Conservation (phyloP, 352 stramenopile species). For the Phytopythium mirpurense region DNA sequence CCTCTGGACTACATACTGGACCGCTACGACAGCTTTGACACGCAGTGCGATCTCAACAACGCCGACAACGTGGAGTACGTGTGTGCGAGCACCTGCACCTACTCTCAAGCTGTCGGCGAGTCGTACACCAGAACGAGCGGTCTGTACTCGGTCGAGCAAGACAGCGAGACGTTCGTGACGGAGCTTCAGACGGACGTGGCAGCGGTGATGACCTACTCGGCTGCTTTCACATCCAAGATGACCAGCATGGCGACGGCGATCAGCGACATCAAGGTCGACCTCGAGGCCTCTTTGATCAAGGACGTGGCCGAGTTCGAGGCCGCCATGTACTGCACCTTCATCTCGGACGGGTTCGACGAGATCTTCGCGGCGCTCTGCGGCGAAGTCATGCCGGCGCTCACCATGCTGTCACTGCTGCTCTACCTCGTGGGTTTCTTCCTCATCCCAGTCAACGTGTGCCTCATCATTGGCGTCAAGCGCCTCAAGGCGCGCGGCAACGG, state of each 20-base stretch:
- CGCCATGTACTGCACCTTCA: constrained; percentile 61
- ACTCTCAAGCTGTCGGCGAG: constrained; percentile 8
- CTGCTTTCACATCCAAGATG: constrained; percentile 42
- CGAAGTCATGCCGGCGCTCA: constrained; percentile 60
- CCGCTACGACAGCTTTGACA: constrained; percentile 10
- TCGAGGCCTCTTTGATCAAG: constrained; percentile 40
- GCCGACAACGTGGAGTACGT: constrained; percentile 9
- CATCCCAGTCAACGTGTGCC: constrained; percentile 61
- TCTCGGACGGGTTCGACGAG: constrained; percentile 33
- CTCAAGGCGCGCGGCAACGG: constrained; percentile 58
- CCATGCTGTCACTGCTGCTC: constrained; percentile 76
- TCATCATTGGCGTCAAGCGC: constrained; percentile 66
- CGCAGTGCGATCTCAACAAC: background rate
- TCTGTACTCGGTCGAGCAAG: constrained; percentile 6
- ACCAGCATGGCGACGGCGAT: constrained; percentile 27
- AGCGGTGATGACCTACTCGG: constrained; percentile 20
- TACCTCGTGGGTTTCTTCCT: constrained; percentile 65
- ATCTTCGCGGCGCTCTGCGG: constrained; percentile 54
- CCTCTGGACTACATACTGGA: constrained; percentile 12
- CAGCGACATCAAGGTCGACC: constrained; percentile 30
- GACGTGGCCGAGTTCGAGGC: constrained; percentile 51
- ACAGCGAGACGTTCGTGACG: constrained; percentile 17
- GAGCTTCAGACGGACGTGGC: constrained; percentile 28
- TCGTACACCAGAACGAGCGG: constrained; percentile 11
- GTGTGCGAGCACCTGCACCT: constrained; percentile 2